phyloP scores from a whole-genome alignment of 805 yeast species.

The Yamadazyma scolyti region DNA sequence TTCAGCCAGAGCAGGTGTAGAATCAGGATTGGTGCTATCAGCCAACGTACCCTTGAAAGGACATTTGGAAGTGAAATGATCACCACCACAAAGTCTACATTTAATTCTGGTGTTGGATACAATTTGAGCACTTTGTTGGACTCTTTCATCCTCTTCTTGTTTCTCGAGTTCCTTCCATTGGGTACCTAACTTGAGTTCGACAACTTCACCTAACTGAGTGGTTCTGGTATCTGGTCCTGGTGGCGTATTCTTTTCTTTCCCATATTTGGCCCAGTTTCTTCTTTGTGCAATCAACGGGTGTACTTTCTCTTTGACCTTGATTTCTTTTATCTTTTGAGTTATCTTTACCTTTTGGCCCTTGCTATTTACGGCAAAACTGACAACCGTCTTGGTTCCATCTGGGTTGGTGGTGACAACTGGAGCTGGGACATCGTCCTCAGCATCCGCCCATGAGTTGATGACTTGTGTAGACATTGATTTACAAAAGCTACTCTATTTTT shows the following conservation, averaged over 20 bases:
- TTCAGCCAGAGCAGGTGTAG: slow-evolving; percentile 31
- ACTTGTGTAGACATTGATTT: slow-evolving; percentile 35
- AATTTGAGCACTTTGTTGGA: slow-evolving; percentile 40
- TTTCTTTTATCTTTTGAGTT: slow-evolving; percentile 79
- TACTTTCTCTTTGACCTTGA: slow-evolving; percentile 74
- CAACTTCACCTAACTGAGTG: slow-evolving; percentile 84
- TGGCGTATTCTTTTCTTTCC: slow-evolving; percentile 65
- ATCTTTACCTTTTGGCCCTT: slow-evolving; percentile 83
- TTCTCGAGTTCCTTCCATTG: slow-evolving; percentile 76
- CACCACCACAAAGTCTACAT: slow-evolving; percentile 93
- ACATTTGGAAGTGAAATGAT: slow-evolving; percentile 91
- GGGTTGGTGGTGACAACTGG: slow-evolving; percentile 73
- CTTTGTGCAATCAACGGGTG: slow-evolving; percentile 85
- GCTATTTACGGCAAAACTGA: slow-evolving; percentile 69
- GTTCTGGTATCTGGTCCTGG: slow-evolving; percentile 89
- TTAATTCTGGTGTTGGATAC: slow-evolving; percentile 43
- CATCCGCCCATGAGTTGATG: slow-evolving; percentile 66
- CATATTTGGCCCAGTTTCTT: slow-evolving; percentile 84
- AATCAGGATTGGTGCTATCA: slow-evolving; percentile 38
- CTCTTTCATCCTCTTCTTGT: slow-evolving; percentile 58
- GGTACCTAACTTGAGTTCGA: slow-evolving; percentile 68
- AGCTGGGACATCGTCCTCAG: slow-evolving; percentile 65
- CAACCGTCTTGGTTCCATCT: slow-evolving; percentile 88
- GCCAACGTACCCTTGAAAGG: slow-evolving; percentile 87
- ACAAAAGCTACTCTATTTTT: too few species aligned